These are phyloP conservation scores for Syzygium aqueum DNA, from an alignment of 345 rosid species.

Conservation along the genomic window DNA sequence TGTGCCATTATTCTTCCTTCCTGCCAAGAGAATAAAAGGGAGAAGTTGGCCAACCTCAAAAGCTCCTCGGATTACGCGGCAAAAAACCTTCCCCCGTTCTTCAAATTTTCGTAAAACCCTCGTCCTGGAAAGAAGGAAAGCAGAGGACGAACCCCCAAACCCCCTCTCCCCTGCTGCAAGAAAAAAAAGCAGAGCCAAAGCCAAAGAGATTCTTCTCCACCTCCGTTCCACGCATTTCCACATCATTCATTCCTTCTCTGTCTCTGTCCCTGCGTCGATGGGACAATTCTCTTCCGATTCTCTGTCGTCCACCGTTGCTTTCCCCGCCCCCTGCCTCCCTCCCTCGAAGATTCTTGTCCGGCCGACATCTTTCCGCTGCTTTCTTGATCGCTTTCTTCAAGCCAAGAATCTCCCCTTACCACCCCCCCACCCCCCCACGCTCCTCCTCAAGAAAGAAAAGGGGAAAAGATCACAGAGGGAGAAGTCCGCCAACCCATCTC, in stretches of 20 bases:
- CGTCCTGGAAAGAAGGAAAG: neutral
- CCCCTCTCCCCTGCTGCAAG: neutral
- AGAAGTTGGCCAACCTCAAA: no score
- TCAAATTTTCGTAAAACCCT: no score
- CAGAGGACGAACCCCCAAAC: neutral
- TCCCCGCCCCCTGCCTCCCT: neutral
- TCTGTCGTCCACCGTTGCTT: conserved; percentile 13
- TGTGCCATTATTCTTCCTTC: neutral
- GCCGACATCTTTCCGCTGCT: neutral
- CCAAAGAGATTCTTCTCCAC: neutral
- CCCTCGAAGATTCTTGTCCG: conserved; percentile 31
- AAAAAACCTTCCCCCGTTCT: no score
- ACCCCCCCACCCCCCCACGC: neutral
- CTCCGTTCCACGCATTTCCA: conserved; percentile 7
- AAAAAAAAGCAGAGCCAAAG: neutral
- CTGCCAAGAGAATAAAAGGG: neutral
- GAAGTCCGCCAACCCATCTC: neutral
- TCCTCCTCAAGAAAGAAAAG: neutral
- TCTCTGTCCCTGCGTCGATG: neutral
- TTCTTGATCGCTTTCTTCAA: conserved; percentile 7
- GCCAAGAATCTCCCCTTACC: conserved; percentile 9
- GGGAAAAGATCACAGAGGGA: neutral
- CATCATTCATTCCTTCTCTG: neutral
- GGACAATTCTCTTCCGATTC: conserved; percentile 49
- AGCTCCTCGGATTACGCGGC: no score